Evolutionary conservation across 2,329 filamentous ascomycete species (phyloP), one percentile per base, ranked within the genome.

Genomic region (Colletotrichum orbiculare): DNA sequence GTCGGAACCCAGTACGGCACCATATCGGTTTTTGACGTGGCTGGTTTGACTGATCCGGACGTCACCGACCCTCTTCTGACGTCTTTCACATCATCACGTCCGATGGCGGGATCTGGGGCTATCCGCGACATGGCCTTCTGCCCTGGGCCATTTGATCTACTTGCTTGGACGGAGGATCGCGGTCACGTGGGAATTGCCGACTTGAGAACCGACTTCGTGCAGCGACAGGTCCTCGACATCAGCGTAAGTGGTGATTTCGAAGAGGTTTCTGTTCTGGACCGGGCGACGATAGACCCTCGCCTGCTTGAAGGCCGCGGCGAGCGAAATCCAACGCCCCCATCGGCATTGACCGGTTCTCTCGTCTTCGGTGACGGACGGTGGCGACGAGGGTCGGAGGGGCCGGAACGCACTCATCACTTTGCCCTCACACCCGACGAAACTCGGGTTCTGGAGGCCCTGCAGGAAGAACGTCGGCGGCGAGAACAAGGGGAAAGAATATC

Each of bases 131-230:
- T 98, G 91, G 86, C 91, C 1, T 99, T 99, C 74, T 94, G 92
- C 5, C 94, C 95, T 1, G 91, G 92, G 1, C 93, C 94, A 0
- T 95, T 91, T 82, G 95, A 97, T 74, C 86, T 99, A 15, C 81
- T 99, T 45, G 91, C 96, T 7, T 98, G 96, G 94, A 92, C 94
- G 8, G 96, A 99, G 77, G 92, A 97, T 71, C 90, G 92, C 68
- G 91, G 90, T 4, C 84, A 89, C 60, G 83, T 94, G 13, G 92
- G 91, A 42, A 82, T 95, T 43, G 90, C 90, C 6, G 92, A 96
- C 75, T 79, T 92, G 54, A 85, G 92, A 37, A 86, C 82, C 69
- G 87, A 89, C 25, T 89, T 93, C 67, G 81, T 85, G 50, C 83
- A 87, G 55, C 87, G 89, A 49, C 92, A 96, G 73, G 84, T 91